A percentile compares a stretch with the other conserved stretches of the same genome.
Conservation (phyloP, 768 basidiomycete species). For the Coprinopsis strossmayeri region DNA sequence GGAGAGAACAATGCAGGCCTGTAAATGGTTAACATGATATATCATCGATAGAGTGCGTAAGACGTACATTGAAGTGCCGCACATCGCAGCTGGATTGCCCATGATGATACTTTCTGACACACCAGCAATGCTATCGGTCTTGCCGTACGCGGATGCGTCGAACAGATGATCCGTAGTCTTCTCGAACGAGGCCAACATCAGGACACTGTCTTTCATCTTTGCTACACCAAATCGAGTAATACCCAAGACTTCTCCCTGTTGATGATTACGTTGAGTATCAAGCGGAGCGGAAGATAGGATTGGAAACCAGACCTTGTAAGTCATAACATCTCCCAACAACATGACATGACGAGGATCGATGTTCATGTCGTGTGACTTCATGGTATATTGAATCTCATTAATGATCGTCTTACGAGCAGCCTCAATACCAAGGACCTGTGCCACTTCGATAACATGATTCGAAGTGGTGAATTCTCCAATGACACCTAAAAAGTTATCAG, state of each 20-base stretch:
- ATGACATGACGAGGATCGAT: constrained; percentile 99
- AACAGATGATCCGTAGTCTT: constrained; percentile 99
- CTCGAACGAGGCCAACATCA: constrained; percentile 99
- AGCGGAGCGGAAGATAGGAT: not conserved
- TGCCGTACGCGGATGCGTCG: constrained; percentile 94
- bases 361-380: constrained; percentile 96
- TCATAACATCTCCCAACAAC: constrained; percentile 98
- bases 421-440: constrained; percentile 95
- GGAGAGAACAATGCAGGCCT: constrained; percentile 47
- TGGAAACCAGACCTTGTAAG: constrained; percentile 67
- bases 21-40: constrained; percentile 5
- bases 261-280: constrained; percentile 5
- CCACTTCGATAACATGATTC: constrained; percentile 96
- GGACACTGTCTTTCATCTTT: constrained; percentile 98
- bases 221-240: constrained; percentile 99
- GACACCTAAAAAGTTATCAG: constrained; percentile 58
- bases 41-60: not conserved
- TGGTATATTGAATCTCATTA: constrained; percentile 95
- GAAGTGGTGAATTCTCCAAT: constrained; percentile 88
- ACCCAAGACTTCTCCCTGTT: constrained; percentile 92
- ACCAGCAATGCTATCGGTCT: constrained; percentile 90
- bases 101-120: constrained; percentile 99
- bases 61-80: constrained; percentile 87
- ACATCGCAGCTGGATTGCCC: constrained; percentile 92
- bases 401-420: constrained; percentile 92